Percentiles rank a stretch among this genome's conserved stretches.
Evolutionary conservation across 495 filamentous ascomycete genomes (phyloP).

Genomic region (Talaromyces trachyspermus): DNA sequence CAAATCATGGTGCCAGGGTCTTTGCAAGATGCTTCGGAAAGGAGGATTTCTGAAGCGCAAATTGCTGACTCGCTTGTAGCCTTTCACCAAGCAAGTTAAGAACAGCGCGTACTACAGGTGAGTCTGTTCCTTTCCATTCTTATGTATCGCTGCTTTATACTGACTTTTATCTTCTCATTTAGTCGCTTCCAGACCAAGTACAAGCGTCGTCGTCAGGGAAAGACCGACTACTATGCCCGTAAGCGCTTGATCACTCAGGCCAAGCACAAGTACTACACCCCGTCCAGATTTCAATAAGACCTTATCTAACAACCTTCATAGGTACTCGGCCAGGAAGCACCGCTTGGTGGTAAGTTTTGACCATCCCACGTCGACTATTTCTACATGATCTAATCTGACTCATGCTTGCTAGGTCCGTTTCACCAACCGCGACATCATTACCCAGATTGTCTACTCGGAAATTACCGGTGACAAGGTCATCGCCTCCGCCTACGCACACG

Average conservation of each 20-base stretch:
- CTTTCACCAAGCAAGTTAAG: constrained; percentile 94
- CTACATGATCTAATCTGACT: not conserved
- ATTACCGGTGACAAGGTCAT: constrained; percentile 97
- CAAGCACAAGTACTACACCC: constrained; percentile 99
- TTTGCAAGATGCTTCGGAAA: constrained; percentile 95
- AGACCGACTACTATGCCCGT: constrained; percentile 99
- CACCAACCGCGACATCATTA: constrained; percentile 99
- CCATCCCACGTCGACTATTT: too few relatives aligned
- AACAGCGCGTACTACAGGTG: constrained; percentile 96
- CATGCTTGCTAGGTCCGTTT: constrained; percentile 68
- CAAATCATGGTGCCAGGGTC: constrained; percentile 46
- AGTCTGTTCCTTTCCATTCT: constrained; percentile 28
- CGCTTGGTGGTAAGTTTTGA: constrained; percentile 64
- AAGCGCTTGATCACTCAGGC: constrained; percentile 99
- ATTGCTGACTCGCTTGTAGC: constrained; percentile 94
- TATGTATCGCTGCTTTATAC: constrained; percentile 14
- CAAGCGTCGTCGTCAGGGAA: constrained; percentile 90
- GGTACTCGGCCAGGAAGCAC: constrained; percentile 57
- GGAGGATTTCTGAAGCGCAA: constrained; percentile 79
- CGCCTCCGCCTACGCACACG: constrained; percentile 87
- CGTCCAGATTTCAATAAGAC: constrained; percentile 21
- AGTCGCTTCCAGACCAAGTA: constrained; percentile 99
- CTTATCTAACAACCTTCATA: not conserved
- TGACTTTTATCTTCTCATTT: constrained; percentile 20
- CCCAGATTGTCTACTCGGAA: constrained; percentile 94